Evolutionary conservation across 495 filamentous ascomycete species (phyloP).

Genomic region (Xanthoparmelia taractica): DNA sequence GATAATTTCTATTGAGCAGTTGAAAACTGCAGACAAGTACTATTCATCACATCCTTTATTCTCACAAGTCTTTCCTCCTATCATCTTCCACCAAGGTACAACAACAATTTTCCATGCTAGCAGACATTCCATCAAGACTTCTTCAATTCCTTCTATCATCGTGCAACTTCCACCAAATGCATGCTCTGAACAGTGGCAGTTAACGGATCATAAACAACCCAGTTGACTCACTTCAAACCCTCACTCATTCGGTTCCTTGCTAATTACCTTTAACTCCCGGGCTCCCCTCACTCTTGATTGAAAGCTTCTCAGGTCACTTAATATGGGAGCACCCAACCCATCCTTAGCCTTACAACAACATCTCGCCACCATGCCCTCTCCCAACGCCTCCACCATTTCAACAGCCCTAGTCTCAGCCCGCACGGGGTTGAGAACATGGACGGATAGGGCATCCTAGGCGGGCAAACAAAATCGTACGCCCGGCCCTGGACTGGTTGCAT

Average conservation of each 20-base stretch:
- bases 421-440: slow-evolving; percentile 8
- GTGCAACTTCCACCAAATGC: background rate
- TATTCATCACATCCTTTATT: background rate
- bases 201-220: background rate
- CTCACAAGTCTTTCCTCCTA: background rate
- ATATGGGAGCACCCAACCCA: background rate
- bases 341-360: background rate
- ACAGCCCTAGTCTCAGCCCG: background rate
- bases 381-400: background rate
- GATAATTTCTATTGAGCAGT: no score
- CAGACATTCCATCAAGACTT: background rate
- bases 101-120: background rate
- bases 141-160: background rate
- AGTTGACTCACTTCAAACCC: background rate
- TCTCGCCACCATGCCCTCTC: background rate
- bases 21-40: no score
- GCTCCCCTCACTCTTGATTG: no score
- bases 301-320: no score
- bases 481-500: slow-evolving; percentile 8
- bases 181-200: background rate
- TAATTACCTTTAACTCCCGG: background rate
- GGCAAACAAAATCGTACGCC: background rate
- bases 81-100: background rate
- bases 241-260: background rate
- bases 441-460: slow-evolving; percentile 2